phyloP scores from a whole-genome alignment of 2,329 filamentous ascomycete genomes.

The Albophoma yamanashiensis region DNA sequence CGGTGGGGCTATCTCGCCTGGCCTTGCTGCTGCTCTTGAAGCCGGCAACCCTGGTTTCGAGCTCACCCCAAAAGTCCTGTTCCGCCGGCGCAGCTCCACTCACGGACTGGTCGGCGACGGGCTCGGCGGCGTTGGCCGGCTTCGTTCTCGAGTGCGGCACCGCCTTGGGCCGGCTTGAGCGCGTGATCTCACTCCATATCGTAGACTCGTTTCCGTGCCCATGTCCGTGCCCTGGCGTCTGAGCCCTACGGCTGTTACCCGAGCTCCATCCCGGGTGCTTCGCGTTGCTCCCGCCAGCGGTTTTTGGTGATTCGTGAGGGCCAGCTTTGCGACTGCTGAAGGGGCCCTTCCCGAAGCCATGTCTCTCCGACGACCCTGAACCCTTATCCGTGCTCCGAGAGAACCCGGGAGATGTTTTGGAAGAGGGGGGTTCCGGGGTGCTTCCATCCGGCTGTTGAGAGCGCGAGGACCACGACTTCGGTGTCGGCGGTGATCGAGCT shows the following conservation, averaged over 20 bases:
- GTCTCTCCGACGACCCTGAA: background rate
- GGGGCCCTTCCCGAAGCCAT: background rate
- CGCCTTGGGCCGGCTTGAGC: background rate
- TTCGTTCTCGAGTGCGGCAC: background rate
- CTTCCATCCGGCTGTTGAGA: background rate
- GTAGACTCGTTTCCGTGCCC: slow-evolving; percentile 7
- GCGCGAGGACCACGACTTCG: slow-evolving; percentile 14
- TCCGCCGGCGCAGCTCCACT: background rate
- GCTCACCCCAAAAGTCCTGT: slow-evolving; percentile 14
- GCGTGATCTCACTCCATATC: slow-evolving; percentile 8
- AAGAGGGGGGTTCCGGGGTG: background rate
- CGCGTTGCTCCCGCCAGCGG: background rate
- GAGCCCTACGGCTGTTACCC: slow-evolving; percentile 10
- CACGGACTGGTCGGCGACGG: background rate
- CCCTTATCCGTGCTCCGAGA: background rate
- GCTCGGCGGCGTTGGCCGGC: background rate
- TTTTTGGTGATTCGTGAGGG: background rate
- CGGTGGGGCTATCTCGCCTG: background rate
- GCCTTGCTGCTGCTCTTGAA: slow-evolving; percentile 5
- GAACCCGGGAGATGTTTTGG: background rate
- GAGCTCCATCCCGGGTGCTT: slow-evolving; percentile 10
- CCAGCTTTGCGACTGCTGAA: background rate
- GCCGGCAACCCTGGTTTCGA: slow-evolving; percentile 9
- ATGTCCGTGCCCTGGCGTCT: slow-evolving; percentile 2
- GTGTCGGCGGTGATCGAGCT: slow-evolving; percentile 13